phyloP scores from a whole-genome alignment of 805 yeast species.

The Lipomyces orientalis region DNA sequence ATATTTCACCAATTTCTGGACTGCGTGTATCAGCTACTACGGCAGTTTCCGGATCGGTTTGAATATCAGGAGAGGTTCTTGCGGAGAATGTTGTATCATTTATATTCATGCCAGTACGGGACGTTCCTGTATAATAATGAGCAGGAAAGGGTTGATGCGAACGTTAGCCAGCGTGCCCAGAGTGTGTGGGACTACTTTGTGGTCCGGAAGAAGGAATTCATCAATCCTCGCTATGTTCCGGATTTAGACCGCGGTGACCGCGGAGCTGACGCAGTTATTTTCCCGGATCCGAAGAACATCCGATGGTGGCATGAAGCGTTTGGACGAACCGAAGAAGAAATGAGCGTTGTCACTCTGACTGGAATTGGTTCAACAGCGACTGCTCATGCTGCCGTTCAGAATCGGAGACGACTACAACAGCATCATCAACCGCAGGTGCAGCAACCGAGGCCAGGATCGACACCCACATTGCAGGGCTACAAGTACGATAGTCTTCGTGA shows the following conservation, averaged over 20 bases:
- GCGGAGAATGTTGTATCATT: conserved; percentile 81
- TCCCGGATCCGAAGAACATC: conserved; percentile 66
- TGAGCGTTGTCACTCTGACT: conserved; percentile 49
- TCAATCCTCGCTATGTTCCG: conserved; percentile 54
- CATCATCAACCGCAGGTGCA: conserved; percentile 16
- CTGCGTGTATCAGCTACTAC: conserved; percentile 76
- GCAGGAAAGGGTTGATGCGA: conserved; percentile 57
- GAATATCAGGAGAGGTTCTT: conserved; percentile 90
- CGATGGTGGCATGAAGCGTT: conserved; percentile 90
- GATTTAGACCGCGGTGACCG: conserved; percentile 35
- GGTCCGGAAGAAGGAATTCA: conserved; percentile 73
- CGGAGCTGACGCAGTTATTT: conserved; percentile 54
- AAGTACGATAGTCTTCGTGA: conserved; percentile 13
- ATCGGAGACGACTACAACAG: conserved; percentile 17
- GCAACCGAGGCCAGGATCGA: conserved; percentile 3
- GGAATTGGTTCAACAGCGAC: conserved; percentile 34
- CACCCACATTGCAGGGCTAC: background rate
- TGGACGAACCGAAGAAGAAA: conserved; percentile 74
- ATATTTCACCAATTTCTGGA: conserved; percentile 94
- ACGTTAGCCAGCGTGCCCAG: conserved; percentile 58
- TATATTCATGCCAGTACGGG: conserved; percentile 94
- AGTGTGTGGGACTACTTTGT: conserved; percentile 94
- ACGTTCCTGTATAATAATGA: conserved; percentile 82
- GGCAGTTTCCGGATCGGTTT: conserved; percentile 73
- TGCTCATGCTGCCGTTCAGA: conserved; percentile 24